phyloP scores from a whole-genome alignment of 208 protist genomes.

The Leishmania lainsoni region DNA sequence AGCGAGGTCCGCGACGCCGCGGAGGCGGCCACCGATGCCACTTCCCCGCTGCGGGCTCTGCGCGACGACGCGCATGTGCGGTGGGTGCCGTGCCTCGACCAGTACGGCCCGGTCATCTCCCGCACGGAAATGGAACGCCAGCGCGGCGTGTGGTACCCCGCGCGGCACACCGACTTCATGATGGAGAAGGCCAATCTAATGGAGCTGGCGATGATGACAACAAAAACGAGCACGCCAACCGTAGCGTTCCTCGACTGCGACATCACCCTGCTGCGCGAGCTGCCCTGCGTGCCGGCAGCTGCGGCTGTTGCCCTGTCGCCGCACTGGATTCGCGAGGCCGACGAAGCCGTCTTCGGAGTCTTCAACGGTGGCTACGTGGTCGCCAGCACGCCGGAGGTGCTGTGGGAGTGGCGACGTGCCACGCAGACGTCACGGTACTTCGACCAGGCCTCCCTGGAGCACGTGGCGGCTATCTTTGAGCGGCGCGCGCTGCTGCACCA shows the following conservation, averaged over 20 bases:
- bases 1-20: conserved; percentile 26
- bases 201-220: conserved; percentile 55
- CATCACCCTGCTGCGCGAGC: conserved; percentile 52
- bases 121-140: conserved; percentile 69
- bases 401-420: conserved; percentile 65
- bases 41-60: conserved; percentile 12
- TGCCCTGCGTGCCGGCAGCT: conserved; percentile 40
- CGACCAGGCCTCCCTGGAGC: conserved; percentile 78
- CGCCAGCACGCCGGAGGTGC: conserved; percentile 33
- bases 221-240: conserved; percentile 1
- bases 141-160: conserved; percentile 68
- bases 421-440: conserved; percentile 72
- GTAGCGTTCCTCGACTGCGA: conserved; percentile 81
- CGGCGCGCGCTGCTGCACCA: conserved; percentile 31
- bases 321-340: conserved; percentile 46
- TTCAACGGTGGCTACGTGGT: conserved; percentile 83
- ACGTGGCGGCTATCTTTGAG: conserved; percentile 44
- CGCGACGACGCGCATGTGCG: conserved; percentile 37
- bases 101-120: conserved; percentile 52
- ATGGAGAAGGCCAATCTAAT: conserved; percentile 89
- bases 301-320: conserved; percentile 60
- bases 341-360: conserved; percentile 70
- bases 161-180: conserved; percentile 84
- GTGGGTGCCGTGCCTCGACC: conserved; percentile 75
- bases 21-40: neutral